Conservation (phyloP, 2,329 filamentous ascomycete genomes). For the Alternaria angustiovoidea region DNA sequence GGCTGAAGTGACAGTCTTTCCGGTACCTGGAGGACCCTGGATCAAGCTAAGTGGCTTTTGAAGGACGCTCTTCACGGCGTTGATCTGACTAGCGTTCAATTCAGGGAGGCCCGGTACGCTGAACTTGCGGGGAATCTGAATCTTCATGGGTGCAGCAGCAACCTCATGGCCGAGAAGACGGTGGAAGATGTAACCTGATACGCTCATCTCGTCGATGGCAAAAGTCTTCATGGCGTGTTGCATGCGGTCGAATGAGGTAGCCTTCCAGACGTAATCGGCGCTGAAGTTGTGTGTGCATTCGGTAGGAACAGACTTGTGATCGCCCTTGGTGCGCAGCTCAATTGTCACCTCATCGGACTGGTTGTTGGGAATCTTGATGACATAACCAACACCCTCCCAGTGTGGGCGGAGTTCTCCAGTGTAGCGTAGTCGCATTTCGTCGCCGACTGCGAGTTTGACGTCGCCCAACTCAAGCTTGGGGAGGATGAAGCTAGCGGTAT, state of each 20-base stretch:
- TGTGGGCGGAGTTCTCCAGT: slow-evolving; percentile 89
- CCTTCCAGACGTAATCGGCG: slow-evolving; percentile 99
- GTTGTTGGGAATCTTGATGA: slow-evolving; percentile 99
- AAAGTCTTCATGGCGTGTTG: slow-evolving; percentile 99
- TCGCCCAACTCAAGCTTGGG: slow-evolving; percentile 98
- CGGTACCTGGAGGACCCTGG: slow-evolving; percentile 94
- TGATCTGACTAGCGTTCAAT: slow-evolving; percentile 93
- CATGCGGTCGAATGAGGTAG: slow-evolving; percentile 99
- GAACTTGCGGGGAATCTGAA: slow-evolving; percentile 94
- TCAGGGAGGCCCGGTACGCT: slow-evolving; percentile 93
- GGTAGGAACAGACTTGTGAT: slow-evolving; percentile 94
- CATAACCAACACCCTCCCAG: slow-evolving; percentile 98
- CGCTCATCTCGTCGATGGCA: slow-evolving; percentile 95
- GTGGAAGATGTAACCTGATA: slow-evolving; percentile 98
- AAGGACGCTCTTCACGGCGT: slow-evolving; percentile 92
- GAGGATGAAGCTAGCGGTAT: slow-evolving; percentile 91
- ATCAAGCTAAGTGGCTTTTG: slow-evolving; percentile 95
- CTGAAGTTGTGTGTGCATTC: slow-evolving; percentile 98
- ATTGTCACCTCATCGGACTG: slow-evolving; percentile 97
- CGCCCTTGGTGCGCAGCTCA: slow-evolving; percentile 90
- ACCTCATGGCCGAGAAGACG: slow-evolving; percentile 95
- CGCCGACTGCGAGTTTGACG: slow-evolving; percentile 95
- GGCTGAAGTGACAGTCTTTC: slow-evolving; percentile 97
- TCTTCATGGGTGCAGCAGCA: slow-evolving; percentile 93
- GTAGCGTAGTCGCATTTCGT: slow-evolving; percentile 98